A percentile compares a stretch with the other conserved stretches of the same genome.
These are phyloP conservation scores for Penicillium goetzii DNA, from an alignment of 495 filamentous ascomycete genomes.

Conservation along the genomic window DNA sequence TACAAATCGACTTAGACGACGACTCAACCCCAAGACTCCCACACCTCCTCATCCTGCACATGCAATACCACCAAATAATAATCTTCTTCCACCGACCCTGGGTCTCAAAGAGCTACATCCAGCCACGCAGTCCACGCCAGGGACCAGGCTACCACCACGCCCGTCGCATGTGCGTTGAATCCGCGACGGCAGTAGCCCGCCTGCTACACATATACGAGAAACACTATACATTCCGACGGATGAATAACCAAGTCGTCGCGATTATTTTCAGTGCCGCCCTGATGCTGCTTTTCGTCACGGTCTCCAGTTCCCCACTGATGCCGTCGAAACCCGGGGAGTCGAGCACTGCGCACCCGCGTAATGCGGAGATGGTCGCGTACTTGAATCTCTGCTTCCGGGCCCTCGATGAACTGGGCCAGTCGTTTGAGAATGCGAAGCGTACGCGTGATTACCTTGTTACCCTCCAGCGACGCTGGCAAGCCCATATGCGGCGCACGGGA, in stretches of 20 bases:
- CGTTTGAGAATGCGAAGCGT: conserved; percentile 52
- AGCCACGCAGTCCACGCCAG: conserved; percentile 48
- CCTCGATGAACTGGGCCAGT: conserved; percentile 50
- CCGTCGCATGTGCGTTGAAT: conserved; percentile 53
- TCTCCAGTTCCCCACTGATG: conserved; percentile 40
- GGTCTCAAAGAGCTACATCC: conserved; percentile 54
- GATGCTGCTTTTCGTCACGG: conserved; percentile 52
- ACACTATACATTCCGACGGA: conserved; percentile 53
- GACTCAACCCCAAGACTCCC: conserved; percentile 44
- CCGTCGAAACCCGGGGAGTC: conserved; percentile 29
- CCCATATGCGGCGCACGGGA: conserved; percentile 48
- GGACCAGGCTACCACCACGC: conserved; percentile 53
- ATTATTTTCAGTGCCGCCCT: conserved; percentile 56
- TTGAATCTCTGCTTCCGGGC: conserved; percentile 54
- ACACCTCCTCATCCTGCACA: conserved; percentile 54
- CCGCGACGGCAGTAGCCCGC: conserved; percentile 48
- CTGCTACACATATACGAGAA: conserved; percentile 54
- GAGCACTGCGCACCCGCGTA: conserved; percentile 30
- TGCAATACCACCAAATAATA: conserved; percentile 58
- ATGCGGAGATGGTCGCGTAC: conserved; percentile 49
- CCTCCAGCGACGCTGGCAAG: conserved; percentile 52
- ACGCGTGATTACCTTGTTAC: conserved; percentile 51
- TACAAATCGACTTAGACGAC: conserved; percentile 47
- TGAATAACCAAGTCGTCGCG: conserved; percentile 55
- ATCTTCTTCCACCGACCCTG: conserved; percentile 56